A percentile compares a stretch with the other conserved stretches of the same genome.
Conservation (phyloP, 1,139 yeast species). For the Suhomyces chickasaworum region DNA sequence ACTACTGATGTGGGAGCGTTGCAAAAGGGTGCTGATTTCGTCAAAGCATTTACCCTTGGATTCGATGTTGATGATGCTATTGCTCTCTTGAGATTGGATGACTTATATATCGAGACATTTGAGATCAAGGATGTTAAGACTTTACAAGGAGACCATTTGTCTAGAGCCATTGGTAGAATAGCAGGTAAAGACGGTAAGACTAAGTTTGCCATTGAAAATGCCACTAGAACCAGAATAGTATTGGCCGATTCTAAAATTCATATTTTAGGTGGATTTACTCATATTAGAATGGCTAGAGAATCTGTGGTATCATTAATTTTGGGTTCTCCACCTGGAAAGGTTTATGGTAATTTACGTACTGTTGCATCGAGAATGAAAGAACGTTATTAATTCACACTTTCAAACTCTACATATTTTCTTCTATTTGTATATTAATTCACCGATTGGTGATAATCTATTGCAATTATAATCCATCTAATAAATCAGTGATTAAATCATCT, state of each 20-base stretch:
- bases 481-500: slow-evolving; percentile 54
- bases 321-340: slow-evolving; percentile 99
- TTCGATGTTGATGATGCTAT: slow-evolving; percentile 97
- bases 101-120: slow-evolving; percentile 92
- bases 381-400: slow-evolving; percentile 56
- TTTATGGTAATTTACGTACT: slow-evolving; percentile 93
- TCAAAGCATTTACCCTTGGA: slow-evolving; percentile 92
- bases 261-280: slow-evolving; percentile 94
- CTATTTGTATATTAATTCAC: slow-evolving; percentile 10
- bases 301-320: slow-evolving; percentile 91
- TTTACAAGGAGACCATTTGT: slow-evolving; percentile 90
- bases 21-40: slow-evolving; percentile 96
- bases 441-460: slow-evolving; percentile 1
- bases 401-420: slow-evolving; percentile 5
- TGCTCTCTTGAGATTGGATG: slow-evolving; percentile 90
- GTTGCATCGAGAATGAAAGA: slow-evolving; percentile 97
- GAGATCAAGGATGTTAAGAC: slow-evolving; percentile 97
- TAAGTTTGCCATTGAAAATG: slow-evolving; percentile 96
- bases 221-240: slow-evolving; percentile 96
- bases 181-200: slow-evolving; percentile 99
- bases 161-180: slow-evolving; percentile 98
- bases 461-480: slow-evolving; percentile 23
- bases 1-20: slow-evolving; percentile 93
- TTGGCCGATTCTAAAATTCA: slow-evolving; percentile 96
- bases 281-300: slow-evolving; percentile 96